phyloP scores from a whole-genome alignment of 768 basidiomycete species.

The Baorangia bicolor region DNA sequence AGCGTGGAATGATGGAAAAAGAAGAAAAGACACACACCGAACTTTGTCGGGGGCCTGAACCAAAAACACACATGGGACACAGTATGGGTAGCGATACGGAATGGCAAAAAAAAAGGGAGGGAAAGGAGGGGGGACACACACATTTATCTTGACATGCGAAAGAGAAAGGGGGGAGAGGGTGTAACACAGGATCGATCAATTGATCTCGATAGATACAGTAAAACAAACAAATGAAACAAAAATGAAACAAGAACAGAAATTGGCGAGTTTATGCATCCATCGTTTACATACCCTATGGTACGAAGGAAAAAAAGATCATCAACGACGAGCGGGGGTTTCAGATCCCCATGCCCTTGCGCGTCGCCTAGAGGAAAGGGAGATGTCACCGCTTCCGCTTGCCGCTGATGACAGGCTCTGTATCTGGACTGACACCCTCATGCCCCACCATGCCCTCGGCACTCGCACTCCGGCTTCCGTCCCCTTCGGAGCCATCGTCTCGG shows the following conservation, averaged over 20 bases:
- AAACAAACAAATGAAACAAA: background rate
- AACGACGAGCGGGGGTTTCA: background rate
- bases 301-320: background rate
- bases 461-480: constrained; percentile 17
- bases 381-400: constrained; percentile 26
- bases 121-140: too few species aligned
- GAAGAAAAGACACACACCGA: background rate
- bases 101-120: too few species aligned
- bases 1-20: background rate
- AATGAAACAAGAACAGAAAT: background rate
- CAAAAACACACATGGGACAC: background rate
- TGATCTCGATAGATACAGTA: constrained; percentile 11
- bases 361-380: too few species aligned
- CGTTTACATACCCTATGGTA: constrained; percentile 13
- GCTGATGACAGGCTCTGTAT: constrained; percentile 15
- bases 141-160: background rate
- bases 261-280: background rate
- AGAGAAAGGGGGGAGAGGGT: background rate
- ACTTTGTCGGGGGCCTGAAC: background rate
- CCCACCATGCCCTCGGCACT: constrained; percentile 17
- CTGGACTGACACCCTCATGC: background rate
- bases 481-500: constrained; percentile 22
- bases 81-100: background rate
- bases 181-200: background rate
- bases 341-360: background rate